Evolutionary conservation across 2,329 filamentous ascomycete genomes (phyloP), one percentile per base, ranked within the genome.

Genomic region (Colletotrichum aenigma): DNA sequence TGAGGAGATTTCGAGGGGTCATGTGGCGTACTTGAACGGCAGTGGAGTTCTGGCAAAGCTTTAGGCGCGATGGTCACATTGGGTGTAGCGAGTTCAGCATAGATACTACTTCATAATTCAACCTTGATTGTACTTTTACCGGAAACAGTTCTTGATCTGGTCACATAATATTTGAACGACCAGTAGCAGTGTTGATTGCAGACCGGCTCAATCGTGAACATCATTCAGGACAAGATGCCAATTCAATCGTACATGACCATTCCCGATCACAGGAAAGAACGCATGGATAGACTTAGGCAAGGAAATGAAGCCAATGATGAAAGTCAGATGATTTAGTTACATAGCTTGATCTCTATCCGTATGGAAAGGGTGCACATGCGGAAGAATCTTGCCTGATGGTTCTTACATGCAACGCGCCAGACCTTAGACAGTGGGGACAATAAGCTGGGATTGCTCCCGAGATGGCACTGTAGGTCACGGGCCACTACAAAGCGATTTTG

Each of bases 1-100:
- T 10, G 56, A 58, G 7, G 76, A 78, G 7, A 77, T 78, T 13
- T 76, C 69, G 18, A 74, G 70, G 38, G 64, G 67, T 4, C 76
- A 76, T 55, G 34, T 78, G 13, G 71, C 77, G 16, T 66, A 76
- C 12, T 58, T 76, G 28, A 69, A 71, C 28, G 60, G 38, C n/a
- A 72, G 67, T n/a, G 76, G 77, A 12, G 70, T 77, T 38, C 55
- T 78, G n/a, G 65, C 77, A 21, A 78, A 77, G 73, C 55, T 78
- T 8, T 71, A 38, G 24, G n/a, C 4, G 61, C 13, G 34, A 24
- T 61, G 26, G 18, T 34, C 32, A 64, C 2, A 12, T 26, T 15
- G 12, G 4, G 15, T 52, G 21, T 12, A 66, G 34, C 36, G 10
- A 26, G 32, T 43, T 15, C 2, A 28, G 34, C n/a, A 8, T n/a